These are phyloP conservation scores for Lentinula edodes DNA, from an alignment of 768 basidiomycete species.

Conservation along the genomic window DNA sequence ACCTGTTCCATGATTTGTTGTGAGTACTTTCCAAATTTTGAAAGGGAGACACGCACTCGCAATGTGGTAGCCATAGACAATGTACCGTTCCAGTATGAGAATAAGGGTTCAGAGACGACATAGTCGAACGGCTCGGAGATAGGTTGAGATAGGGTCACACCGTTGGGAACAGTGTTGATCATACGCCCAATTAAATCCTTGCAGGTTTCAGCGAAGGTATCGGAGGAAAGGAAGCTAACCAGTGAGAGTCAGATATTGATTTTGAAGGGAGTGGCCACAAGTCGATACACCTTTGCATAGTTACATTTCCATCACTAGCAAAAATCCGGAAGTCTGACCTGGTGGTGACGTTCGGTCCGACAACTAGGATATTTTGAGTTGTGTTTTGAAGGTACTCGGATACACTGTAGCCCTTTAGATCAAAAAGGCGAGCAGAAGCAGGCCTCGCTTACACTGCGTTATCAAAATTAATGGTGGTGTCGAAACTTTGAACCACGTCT, in stretches of 20 bases:
- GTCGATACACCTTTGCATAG: conserved; percentile 12
- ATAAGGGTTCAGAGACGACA: conserved; percentile 23
- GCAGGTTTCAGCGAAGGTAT: conserved; percentile 33
- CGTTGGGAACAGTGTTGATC: conserved; percentile 42
- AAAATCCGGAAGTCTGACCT: conserved; percentile 20
- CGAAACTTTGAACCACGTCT: not conserved
- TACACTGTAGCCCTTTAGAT: not conserved
- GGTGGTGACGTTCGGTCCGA: not conserved
- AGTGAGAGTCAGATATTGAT: not conserved
- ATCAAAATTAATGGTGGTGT: not conserved
- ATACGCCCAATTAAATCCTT: conserved; percentile 34
- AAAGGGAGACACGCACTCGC: conserved; percentile 23
- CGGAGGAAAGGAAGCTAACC: conserved; percentile 1
- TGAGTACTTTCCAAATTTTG: not conserved
- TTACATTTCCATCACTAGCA: conserved; percentile 15
- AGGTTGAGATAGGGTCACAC: conserved; percentile 37
- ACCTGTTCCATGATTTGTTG: not conserved
- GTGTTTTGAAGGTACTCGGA: conserved; percentile 1
- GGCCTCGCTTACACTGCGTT: not conserved
- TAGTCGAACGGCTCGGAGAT: conserved; percentile 28
- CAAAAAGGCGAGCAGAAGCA: not conserved
- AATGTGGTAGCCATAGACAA: conserved; percentile 36
- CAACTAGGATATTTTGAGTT: not conserved
- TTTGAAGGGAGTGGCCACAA: not conserved
- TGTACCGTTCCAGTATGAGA: conserved; percentile 26